Percentiles rank a stretch among this genome's conserved stretches.
Evolutionary conservation across 768 basidiomycete genomes (phyloP).

Genomic region (Trametes elegans): DNA sequence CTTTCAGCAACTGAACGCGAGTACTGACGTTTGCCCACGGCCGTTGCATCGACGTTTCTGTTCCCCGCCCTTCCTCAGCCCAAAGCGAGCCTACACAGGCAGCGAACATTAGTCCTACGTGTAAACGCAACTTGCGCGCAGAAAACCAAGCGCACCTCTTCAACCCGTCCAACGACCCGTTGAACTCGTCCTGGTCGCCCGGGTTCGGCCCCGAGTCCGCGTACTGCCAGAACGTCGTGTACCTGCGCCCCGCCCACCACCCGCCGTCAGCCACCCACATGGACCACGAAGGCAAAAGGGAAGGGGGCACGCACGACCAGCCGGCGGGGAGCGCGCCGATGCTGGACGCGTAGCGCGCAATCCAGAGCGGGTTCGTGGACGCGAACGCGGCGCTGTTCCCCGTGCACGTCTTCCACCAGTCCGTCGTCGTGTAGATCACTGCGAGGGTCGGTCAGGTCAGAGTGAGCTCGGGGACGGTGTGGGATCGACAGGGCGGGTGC

Average conservation of each 20-base stretch:
- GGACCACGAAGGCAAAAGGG: constrained; percentile 25
- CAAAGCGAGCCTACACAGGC: neutral
- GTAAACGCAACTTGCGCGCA: too few relatives aligned
- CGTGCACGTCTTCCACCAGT: constrained; percentile 71
- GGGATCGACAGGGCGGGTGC: neutral
- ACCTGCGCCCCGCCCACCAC: constrained; percentile 37
- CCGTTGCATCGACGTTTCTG: too few relatives aligned
- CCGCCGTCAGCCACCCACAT: neutral
- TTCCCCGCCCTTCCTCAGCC: neutral
- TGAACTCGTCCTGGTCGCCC: constrained; percentile 58
- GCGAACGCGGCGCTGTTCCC: constrained; percentile 53
- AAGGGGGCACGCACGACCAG: constrained; percentile 41
- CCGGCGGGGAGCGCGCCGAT: constrained; percentile 59
- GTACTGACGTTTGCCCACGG: too few relatives aligned
- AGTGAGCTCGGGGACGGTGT: neutral
- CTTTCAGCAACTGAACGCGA: too few relatives aligned
- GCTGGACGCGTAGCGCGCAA: constrained; percentile 50
- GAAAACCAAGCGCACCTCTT: constrained; percentile 29
- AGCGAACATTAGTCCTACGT: neutral
- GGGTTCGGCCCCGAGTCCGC: constrained; percentile 53
- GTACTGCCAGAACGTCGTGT: constrained; percentile 60
- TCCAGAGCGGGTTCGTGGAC: constrained; percentile 55
- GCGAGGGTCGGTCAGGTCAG: too few relatives aligned
- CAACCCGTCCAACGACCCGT: constrained; percentile 47
- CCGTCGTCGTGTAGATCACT: constrained; percentile 63